Conservation (phyloP, 257 asterid genomes). For the Perilla frutescens region DNA sequence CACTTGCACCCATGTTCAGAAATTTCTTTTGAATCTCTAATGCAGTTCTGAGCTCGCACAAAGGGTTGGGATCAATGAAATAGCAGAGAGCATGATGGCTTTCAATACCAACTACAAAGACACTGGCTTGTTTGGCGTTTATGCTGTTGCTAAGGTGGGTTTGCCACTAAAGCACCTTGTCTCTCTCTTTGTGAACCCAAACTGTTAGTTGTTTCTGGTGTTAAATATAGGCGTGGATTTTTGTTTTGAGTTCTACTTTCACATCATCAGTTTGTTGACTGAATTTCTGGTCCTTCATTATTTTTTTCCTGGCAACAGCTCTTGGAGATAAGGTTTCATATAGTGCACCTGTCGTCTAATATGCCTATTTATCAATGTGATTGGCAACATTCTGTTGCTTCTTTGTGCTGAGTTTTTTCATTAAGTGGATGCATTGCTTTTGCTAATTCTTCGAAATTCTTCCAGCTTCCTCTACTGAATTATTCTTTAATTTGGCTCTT, state of each 20-base stretch:
- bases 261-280: background rate
- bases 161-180: background rate
- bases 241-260: constrained; percentile 7
- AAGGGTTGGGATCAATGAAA: constrained; percentile 72
- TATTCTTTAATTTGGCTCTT: background rate
- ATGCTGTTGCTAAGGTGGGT: constrained; percentile 87
- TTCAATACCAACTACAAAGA: constrained; percentile 89
- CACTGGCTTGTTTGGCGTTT: constrained; percentile 92
- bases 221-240: background rate
- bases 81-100: constrained; percentile 95
- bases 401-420: background rate
- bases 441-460: background rate
- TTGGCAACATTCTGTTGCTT: background rate
- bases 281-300: background rate
- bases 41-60: constrained; percentile 84
- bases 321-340: background rate
- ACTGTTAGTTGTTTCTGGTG: constrained; percentile 14
- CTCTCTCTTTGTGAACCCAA: background rate
- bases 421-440: background rate
- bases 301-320: background rate
- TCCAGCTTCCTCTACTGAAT: background rate
- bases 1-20: constrained; percentile 16
- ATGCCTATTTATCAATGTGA: constrained; percentile 8
- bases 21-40: constrained; percentile 24
- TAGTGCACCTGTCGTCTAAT: background rate